Conservation (phyloP, 2,329 filamentous ascomycete species). For the Cryphonectria carpinicola region DNA sequence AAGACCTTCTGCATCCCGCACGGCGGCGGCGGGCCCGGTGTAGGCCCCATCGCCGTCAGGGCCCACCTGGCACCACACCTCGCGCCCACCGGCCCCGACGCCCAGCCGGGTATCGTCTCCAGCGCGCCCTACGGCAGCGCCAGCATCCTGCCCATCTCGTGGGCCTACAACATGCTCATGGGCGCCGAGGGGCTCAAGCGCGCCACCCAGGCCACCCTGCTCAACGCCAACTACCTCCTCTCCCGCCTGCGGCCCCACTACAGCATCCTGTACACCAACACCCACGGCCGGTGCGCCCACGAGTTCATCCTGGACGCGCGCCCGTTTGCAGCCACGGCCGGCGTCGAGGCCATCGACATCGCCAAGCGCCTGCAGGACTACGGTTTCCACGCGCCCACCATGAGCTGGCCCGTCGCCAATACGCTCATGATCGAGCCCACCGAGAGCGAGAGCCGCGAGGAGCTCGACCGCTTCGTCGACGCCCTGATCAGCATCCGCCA, state of each 20-base stretch:
- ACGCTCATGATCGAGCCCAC: conserved; percentile 99
- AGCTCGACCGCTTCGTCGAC: conserved; percentile 92
- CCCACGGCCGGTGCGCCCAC: conserved; percentile 85
- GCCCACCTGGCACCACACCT: conserved; percentile 77
- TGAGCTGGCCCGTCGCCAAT: conserved; percentile 94
- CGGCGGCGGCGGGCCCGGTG: conserved; percentile 89
- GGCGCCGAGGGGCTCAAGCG: conserved; percentile 79
- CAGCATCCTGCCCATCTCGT: conserved; percentile 90
- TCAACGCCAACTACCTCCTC: conserved; percentile 97
- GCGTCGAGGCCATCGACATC: conserved; percentile 90
- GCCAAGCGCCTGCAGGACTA: conserved; percentile 97
- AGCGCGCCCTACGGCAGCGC: conserved; percentile 87
- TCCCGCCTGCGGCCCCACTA: conserved; percentile 85
- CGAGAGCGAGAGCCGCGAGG: conserved; percentile 87
- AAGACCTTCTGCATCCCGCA: conserved; percentile 99
- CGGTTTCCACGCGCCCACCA: conserved; percentile 95
- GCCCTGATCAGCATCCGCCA: conserved; percentile 83
- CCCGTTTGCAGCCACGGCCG: conserved; percentile 79
- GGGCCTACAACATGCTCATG: conserved; percentile 96
- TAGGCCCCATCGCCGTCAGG: conserved; percentile 92
- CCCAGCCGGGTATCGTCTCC: conserved; percentile 71
- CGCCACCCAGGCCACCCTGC: conserved; percentile 88
- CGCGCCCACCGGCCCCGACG: conserved; percentile 53
- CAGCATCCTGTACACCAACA: conserved; percentile 91
- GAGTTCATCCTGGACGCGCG: conserved; percentile 95